Evolutionary conservation across 169 alveolate species (phyloP), one percentile per base, ranked within the genome.

Genomic region (Plasmodium blacklocki): DNA sequence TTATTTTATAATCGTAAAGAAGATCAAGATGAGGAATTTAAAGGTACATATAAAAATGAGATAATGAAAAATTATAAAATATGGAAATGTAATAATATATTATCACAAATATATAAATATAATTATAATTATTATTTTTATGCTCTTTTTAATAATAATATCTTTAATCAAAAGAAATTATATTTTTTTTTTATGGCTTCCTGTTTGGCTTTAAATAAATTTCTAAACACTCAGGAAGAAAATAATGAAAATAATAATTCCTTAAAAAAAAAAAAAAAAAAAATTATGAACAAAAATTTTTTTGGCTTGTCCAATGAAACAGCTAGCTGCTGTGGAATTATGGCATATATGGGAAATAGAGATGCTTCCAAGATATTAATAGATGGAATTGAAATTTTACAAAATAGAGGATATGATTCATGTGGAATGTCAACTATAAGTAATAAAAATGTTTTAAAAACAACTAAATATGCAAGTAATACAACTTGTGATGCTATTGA

Each of bases 321-420:
- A 72, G 67, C 74, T 50, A 45, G 45, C 58, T 95, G 97, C 74
- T 95, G 97, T 67, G 99, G 99, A 6, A 96, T 97, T 29, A 94
- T 97, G 74, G 99, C 97, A 7, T 96, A 96, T 64, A 62, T 97
- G 32, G 98, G 98, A 7, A 66, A 94, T 7, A 94, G 95, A 21
- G 94, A 94, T 75, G 96, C 98, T 50, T 95, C 95, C 12, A 93
- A 95, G 50, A 89, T 94, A 11, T 72, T 97, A 39, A 88, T 95
- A 72, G 95, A 96, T 47, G 98, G 98, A n/a, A 96, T 95, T 19
- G 94, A 97, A 89, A 89, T 97, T 54, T 86, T 97, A 62, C 96
- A 97, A 91, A 95, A 95, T 92, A 93, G 99, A 74, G 99, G 99
- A 14, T 98, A 98, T 89, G 99, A 98, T 92, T 98, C 99, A 12